Conservation (phyloP, 2,329 filamentous ascomycete species). For the Penicillium hordei region DNA sequence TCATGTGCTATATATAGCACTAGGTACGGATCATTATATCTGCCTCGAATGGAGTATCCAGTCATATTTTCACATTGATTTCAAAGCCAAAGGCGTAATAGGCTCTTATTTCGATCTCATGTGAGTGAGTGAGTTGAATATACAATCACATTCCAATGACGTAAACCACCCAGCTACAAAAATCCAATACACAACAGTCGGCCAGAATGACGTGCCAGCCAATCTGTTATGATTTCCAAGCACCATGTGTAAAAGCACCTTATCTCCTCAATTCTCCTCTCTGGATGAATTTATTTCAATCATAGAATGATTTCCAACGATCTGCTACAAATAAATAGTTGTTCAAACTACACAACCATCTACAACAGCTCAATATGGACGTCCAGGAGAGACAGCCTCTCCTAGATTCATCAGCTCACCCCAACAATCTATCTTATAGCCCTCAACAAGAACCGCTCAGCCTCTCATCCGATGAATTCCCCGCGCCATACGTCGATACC, state of each 20-base stretch:
- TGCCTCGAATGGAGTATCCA: not conserved
- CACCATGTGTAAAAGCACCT: conserved; percentile 8
- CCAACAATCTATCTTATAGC: not conserved
- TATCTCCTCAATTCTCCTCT: not conserved
- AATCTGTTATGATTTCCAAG: conserved; percentile 20
- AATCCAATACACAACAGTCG: conserved; percentile 24
- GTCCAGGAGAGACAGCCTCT: conserved; percentile 24
- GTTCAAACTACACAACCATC: not conserved
- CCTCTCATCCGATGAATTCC: conserved; percentile 1
- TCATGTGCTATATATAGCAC: not conserved
- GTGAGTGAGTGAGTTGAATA: too few species aligned
- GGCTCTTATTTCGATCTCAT: not conserved
- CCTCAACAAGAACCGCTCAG: not conserved
- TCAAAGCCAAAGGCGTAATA: not conserved
- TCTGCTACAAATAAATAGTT: not conserved
- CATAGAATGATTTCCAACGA: not conserved
- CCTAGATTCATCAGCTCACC: conserved; percentile 4
- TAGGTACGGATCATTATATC: not conserved
- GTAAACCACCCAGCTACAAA: conserved; percentile 13
- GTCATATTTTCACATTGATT: not conserved
- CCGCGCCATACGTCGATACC: conserved; percentile 44
- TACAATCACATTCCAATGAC: conserved; percentile 1
- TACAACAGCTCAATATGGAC: conserved; percentile 15
- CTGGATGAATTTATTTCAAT: not conserved
- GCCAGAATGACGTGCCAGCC: conserved; percentile 32